phyloP scores from a whole-genome alignment of 352 stramenopile genomes.

The Globisporangium splendens region DNA sequence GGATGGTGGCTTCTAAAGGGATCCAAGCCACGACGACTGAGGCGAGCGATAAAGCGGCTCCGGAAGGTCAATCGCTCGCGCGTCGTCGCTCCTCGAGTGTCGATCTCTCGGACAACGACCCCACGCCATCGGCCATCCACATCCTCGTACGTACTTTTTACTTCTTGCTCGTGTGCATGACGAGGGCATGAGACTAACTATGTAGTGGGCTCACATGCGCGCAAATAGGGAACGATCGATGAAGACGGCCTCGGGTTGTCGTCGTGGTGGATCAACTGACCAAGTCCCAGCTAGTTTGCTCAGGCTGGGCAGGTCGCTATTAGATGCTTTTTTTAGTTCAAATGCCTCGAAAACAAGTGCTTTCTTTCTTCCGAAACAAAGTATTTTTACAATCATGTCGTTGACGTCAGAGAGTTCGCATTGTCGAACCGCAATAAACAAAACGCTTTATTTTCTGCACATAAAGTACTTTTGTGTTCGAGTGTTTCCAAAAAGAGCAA shows the following conservation, averaged over 20 bases:
- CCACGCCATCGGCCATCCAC: conserved; percentile 78
- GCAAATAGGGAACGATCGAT: conserved; percentile 75
- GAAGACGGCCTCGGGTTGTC: conserved; percentile 80
- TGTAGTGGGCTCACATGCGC: too few species aligned
- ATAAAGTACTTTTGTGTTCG: too few species aligned
- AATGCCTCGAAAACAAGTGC: too few species aligned
- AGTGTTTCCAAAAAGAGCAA: too few species aligned
- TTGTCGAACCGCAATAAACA: too few species aligned
- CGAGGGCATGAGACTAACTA: too few species aligned
- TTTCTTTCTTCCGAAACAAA: too few species aligned
- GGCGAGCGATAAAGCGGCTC: conserved; percentile 55
- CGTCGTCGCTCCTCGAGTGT: conserved; percentile 79
- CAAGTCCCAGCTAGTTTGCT: too few species aligned
- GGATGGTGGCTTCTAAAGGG: conserved; percentile 14
- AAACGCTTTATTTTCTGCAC: too few species aligned
- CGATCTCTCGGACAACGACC: conserved; percentile 79
- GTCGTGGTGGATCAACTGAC: conserved; percentile 70
- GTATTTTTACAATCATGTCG: too few species aligned
- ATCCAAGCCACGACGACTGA: conserved; percentile 86
- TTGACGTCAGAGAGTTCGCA: too few species aligned
- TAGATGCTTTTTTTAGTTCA: conserved; percentile 13
- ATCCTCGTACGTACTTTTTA: conserved; percentile 51
- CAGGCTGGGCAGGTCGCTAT: too few species aligned
- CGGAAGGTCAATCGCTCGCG: conserved; percentile 50
- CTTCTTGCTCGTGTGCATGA: background rate